Base-by-base conservation (phyloP, 768 basidiomycete genomes). In the Xerocomellus intermedius region DNA sequence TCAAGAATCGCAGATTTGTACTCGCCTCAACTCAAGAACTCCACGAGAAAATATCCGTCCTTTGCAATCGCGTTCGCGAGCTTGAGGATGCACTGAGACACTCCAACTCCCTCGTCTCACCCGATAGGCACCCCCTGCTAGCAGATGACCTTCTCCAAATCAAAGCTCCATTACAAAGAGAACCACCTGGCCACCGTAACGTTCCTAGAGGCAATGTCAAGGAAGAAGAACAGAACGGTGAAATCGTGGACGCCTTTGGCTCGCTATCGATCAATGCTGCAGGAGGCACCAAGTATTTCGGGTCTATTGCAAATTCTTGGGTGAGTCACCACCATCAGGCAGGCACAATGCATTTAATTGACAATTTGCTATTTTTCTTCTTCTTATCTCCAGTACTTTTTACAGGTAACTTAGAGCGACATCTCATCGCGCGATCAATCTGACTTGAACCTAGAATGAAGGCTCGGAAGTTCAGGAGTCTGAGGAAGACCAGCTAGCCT, bases 191-290 rank as follows among this genome's bases (percentile, higher is more conserved):
- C 28, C 71, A 71, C 41, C 74, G 80, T 50, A 81, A 79, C 41
- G 39, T 71, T 17, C 58, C 65, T 26, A 57, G 64, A 39, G 69
- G 64, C 22, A 62, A 73, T 12, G 60, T 78, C 43, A 86, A 86
- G 55, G 85, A 87, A 64, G 86, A 87, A 58, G 85, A 85, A 52
- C 73, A 70, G 54, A 79, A 81, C 52, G 80, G 81, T 8, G 88
- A 91, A 61, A 77, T 89, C 42, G 82, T 90, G 5, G 87, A 90
- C 67, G 87, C 89, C 10, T 90, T 90, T 67, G 89, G 89, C 19
- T 87, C 88, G 0, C 73, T 91, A n/a, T 83, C 85, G 12, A 87
- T 91, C 60, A 85, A 78, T 44, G 72, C 85, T 21, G 82, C 85
- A 1, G 89, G 89, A 8, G 81, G 84, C 42, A 81, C 88, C 22